Evolutionary conservation across 2,329 filamentous ascomycete genomes (phyloP).

Genomic region (Neofusicoccum sp.): DNA sequence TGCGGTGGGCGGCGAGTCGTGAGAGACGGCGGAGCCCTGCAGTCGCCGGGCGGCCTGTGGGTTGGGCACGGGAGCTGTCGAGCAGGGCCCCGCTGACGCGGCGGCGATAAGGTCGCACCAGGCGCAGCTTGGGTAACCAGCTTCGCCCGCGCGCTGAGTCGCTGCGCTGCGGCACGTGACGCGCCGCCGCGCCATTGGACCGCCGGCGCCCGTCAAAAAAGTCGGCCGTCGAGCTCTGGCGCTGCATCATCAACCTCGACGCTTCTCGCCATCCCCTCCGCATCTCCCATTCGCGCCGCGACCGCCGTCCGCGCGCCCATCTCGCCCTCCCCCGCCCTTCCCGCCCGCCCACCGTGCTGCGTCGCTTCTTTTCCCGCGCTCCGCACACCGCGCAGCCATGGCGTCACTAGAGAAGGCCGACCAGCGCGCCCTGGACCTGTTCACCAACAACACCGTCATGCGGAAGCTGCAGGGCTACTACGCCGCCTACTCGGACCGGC

Average conservation of each 20-base stretch:
- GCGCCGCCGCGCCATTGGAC: too few species aligned
- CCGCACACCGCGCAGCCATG: conserved; percentile 33
- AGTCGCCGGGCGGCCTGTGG: conserved; percentile 15
- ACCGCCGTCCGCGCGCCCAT: conserved; percentile 16
- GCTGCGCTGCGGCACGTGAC: not conserved
- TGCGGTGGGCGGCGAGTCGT: conserved; percentile 10
- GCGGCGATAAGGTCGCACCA: not conserved
- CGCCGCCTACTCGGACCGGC: conserved; percentile 78
- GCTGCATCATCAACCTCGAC: conserved; percentile 18
- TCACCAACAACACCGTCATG: conserved; percentile 74
- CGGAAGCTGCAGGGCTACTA: conserved; percentile 75
- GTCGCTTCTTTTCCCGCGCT: conserved; percentile 25
- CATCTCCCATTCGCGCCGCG: conserved; percentile 15
- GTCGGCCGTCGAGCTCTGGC: conserved; percentile 19
- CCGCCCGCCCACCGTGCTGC: not conserved
- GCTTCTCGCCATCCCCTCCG: conserved; percentile 7
- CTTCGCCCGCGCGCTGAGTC: conserved; percentile 1
- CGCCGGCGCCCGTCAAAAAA: conserved; percentile 5
- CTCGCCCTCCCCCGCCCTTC: conserved; percentile 1
- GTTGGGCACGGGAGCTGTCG: not conserved
- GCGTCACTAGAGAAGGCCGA: conserved; percentile 37
- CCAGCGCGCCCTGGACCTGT: conserved; percentile 56
- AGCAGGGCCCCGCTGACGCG: conserved; percentile 6
- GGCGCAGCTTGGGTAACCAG: not conserved
- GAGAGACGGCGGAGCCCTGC: conserved; percentile 6